Evolutionary conservation across 73 alveolate genomes (phyloP), one percentile per base, ranked within the genome.

Genomic region (Breviolum minutum): DNA sequence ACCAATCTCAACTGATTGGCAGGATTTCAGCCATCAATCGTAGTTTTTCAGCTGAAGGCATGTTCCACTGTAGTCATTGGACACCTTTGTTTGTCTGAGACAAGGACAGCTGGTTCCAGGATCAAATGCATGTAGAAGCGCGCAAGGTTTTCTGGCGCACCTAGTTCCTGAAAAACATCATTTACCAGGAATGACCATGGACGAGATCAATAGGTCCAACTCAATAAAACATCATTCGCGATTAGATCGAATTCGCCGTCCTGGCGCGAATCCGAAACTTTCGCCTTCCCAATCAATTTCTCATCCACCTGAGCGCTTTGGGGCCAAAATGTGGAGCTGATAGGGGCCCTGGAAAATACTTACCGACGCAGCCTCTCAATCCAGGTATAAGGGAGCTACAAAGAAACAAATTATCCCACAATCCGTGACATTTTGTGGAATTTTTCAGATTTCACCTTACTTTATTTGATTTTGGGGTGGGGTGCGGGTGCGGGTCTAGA

Each of bases 91-190:
- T n/a, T n/a, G 29, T 8, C 70, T 66, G 54, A 64, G 85, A 73
- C 69, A 68, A 70, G 74, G 10, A 26, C 95, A 40, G 95, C 95
- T 62, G 81, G 62, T 62, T 86, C 95, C 95, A 86, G 71, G 17
- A 86, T 86, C 95, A 86, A 63, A 63, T 86, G 95, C 95, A 86
- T 86, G 69, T 86, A 86, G 40, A 86, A 86, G 79, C 95, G 95
- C 48, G 95, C 95, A 26, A 86, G 63, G 69, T 86, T 86, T 54
- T 86, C 95, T 86, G 95, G 95, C 64, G 95, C 95, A 17, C 95
- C 81, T 63, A 77, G 63, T 26, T 86, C 95, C 95, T 86, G 95
- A 5, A 63, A 26, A n/a, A n/a, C n/a, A n/a, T n/a, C 64, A 6
- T 40, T 24, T n/a, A n/a, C n/a, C n/a, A n/a, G n/a, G 32, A 30